Base-by-base conservation (phyloP, 2,329 filamentous ascomycete genomes). In the Sporothrix variecibatus region DNA sequence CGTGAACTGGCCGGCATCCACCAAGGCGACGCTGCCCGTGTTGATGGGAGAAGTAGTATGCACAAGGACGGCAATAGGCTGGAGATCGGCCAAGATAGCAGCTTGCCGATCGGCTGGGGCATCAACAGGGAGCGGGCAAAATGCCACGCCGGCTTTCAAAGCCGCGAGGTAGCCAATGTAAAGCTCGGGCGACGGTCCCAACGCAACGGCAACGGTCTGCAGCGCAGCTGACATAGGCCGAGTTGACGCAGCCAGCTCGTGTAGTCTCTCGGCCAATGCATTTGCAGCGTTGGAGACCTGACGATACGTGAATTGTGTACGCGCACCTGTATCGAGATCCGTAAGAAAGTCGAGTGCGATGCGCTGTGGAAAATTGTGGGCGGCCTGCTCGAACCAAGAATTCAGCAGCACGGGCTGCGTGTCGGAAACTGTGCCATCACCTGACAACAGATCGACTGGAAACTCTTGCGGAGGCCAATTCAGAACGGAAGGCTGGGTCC, bases 71-170 rank as follows among this genome's bases (percentile, higher is more conserved):
- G 26, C 65, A 6, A 69, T 17, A 4, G 65, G 43, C 28, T 53
- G 26, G 17, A 69, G 20, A 51, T 69, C 65, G 4, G 65, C 65
- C 65, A 82, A 74, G 12, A 82, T 78, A 31, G 79, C 78, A 8
- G 53, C 65, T 2, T 79, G 74, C 51, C 81, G 76, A 49, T 80
- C 78, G 12, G 65, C 65, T 2, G 82, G 82, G 0, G 79, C 80
- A 64, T 83, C 82, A 40, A 81, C 77, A 0, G 82, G 80, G n/a
- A 83, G 77, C 1, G 82, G 82, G 65, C 78, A 83, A 72, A 83
- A 83, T 9, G 81, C 80, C 46, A 78, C 74, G 28, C 81, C 82
- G 17, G 81, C 79, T 73, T 83, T 83, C 17, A 83, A 76, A 74
- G 79, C 75, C 26, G 77, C 82, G 8, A 83, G 78, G 68, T 82